Percentiles rank a stretch among this genome's conserved stretches.
phyloP scores from a whole-genome alignment of 257 asterid genomes.

The Plectranthus barbatus region DNA sequence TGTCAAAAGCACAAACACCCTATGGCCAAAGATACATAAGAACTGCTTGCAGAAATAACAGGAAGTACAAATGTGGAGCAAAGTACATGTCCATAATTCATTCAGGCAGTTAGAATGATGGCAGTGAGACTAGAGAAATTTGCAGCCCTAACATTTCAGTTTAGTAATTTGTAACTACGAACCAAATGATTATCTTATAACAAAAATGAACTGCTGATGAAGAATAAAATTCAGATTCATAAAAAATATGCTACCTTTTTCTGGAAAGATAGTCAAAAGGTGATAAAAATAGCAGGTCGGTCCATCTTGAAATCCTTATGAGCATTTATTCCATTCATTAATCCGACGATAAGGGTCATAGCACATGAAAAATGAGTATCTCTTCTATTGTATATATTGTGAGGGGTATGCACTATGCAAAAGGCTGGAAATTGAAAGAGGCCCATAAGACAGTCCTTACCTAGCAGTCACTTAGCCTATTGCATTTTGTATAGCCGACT shows the following conservation, averaged over 20 bases:
- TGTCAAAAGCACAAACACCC: background rate
- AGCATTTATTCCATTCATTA: background rate
- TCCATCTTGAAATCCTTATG: background rate
- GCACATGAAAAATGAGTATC: background rate
- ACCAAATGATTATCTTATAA: background rate
- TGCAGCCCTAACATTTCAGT: background rate
- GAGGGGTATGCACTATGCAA: background rate
- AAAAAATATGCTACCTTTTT: too few relatives aligned
- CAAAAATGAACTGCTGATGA: background rate
- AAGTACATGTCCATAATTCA: background rate
- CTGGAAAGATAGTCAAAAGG: background rate
- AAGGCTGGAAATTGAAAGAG: background rate
- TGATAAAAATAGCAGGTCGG: background rate
- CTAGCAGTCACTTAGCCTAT: background rate
- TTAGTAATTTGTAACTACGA: background rate
- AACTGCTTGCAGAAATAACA: background rate
- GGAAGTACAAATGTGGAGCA: background rate
- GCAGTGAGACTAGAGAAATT: background rate
- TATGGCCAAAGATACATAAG: background rate
- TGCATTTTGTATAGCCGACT: background rate
- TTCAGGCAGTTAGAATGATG: background rate
- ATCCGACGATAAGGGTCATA: background rate
- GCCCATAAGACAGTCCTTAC: background rate
- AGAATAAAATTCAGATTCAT: too few relatives aligned
- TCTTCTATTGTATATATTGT: background rate